Base-by-base conservation (phyloP, 2,329 filamentous ascomycete genomes). In the Fusarium lateritium region DNA sequence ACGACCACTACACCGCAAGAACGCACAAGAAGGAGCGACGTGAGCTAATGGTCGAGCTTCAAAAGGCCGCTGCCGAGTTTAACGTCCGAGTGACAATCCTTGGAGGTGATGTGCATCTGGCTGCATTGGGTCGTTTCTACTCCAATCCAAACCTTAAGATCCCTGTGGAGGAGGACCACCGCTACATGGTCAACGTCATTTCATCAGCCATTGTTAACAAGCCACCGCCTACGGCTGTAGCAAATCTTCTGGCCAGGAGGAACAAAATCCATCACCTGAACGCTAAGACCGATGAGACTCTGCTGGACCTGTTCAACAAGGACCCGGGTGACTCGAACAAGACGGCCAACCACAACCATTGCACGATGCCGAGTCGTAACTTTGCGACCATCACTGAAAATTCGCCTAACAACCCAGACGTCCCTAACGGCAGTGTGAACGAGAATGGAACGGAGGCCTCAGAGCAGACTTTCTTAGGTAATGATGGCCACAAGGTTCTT, bases 191-290 rank as follows among this genome's bases (percentile, higher is more conserved):
- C 51, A 99, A 99, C 76, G 87, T 99, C 21, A 87, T 98, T 54
- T 97, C 94, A 7, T 98, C 94, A 1, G 94, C 94, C 33, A 98
- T 99, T 75, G 94, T 97, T 70, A 98, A 99, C 78, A 95, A 95
- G 73, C 96, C 96, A 4, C 94, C 94, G 15, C 94, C 95, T 2
- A 89, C 91, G 78, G 94, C 82, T 73, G 92, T 99, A 76, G 94
- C 94, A 13, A 97, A 99, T 78, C 88, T 97, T 47, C 86, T 99
- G 55, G 95, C 97, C 61, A 91, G 91, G 76, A 88, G 96, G 62
- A 98, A 98, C 84, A 98, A 90, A 81, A 88, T 92, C 50, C 90
- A 92, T 73, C 90, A 92, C 70, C 80, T 92, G 49, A 86, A 91
- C 77, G 74, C 78, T 31, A 81, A 94, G 56, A 99, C 96, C 0